Base-by-base conservation (phyloP, 371 early-diverging fungal genomes). In the Amoeboaphelidium occidentale region DNA sequence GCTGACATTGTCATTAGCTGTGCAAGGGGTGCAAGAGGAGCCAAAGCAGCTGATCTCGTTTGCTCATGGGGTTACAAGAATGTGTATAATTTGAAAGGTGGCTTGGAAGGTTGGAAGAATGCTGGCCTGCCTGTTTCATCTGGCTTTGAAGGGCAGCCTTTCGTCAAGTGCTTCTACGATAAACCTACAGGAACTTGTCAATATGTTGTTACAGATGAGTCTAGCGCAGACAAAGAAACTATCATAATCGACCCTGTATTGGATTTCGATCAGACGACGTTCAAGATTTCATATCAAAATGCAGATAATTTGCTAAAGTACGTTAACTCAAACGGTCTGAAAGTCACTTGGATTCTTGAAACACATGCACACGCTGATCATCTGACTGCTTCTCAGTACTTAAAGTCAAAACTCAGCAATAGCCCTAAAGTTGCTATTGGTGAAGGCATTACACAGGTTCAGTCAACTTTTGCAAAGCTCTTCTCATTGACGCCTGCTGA, bases 181-280 rank as follows among this genome's bases (percentile, higher is more conserved):
- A 21, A 44, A 2, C 41, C 23, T 21, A 53, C 54, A 12, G 2
- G 17, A 3, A 53, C 54, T 17, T 53, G 48, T 46, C 49, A 49
- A 13, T 44, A 50, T 42, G 23, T 53, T 17, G 54, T 53, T 47
- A 27, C 25, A 32, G 43, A 49, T 42, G n/a, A n/a, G n/a, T n/a
- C n/a, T n/a, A 23, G 25, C 1, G 52, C 25, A 1, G 49, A 57
- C 2, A 23, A 39, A 2, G 42, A 53, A 17, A 43, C 52, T 1
- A 43, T 45, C 52, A 51, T 60, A 50, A 57, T 60, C 42, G 60
- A 60, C 27, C 41, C 57, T 14, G 60, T 60, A 24, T 43, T 56
- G 24, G 57, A 53, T 45, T 60, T 43, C 47, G 48, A 54, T 41
- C 45, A 43, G 28, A 26, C 22, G 21, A 27, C 49, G 2, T 49